Conservation (phyloP, 345 rosid species). For the Rhodamnia rubescens region DNA sequence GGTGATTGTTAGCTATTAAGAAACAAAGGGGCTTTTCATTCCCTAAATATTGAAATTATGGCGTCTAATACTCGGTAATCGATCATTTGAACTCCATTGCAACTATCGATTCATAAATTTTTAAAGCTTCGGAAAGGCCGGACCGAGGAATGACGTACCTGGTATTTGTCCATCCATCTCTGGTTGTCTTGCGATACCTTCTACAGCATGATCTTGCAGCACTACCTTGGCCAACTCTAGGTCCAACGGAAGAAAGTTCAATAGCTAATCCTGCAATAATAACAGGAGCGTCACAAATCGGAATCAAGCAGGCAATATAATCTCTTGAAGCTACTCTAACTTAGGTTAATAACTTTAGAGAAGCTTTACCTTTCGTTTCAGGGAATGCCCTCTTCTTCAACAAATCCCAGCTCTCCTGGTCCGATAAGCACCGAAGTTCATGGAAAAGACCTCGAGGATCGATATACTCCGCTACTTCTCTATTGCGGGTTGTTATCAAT, state of each 20-base stretch:
- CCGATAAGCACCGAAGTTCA: constrained; percentile 5
- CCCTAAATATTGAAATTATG: not conserved
- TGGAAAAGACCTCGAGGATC: constrained; percentile 7
- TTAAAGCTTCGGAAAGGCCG: accelerated
- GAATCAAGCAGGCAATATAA: not conserved
- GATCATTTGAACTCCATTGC: not conserved
- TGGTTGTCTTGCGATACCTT: not conserved
- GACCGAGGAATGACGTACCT: not conserved
- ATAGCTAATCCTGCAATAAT: not conserved
- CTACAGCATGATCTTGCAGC: not conserved
- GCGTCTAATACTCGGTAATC: accelerated
- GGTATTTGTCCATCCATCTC: not conserved
- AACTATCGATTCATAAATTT: not conserved
- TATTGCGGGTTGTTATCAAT: constrained; percentile 27
- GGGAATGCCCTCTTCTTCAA: constrained; percentile 24
- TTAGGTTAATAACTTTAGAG: not conserved
- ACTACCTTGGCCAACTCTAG: not conserved
- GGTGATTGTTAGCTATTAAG: not conserved
- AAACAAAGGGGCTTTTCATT: not conserved
- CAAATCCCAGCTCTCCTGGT: constrained; percentile 30
- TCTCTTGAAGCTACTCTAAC: not conserved
- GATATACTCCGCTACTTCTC: constrained; percentile 10
- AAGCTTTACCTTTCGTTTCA: constrained; percentile 13
- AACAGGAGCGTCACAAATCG: not conserved
- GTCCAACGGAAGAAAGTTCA: not conserved